Evolutionary conservation across 2,329 filamentous ascomycete species (phyloP).

Genomic region (Cordyceps javanica): DNA sequence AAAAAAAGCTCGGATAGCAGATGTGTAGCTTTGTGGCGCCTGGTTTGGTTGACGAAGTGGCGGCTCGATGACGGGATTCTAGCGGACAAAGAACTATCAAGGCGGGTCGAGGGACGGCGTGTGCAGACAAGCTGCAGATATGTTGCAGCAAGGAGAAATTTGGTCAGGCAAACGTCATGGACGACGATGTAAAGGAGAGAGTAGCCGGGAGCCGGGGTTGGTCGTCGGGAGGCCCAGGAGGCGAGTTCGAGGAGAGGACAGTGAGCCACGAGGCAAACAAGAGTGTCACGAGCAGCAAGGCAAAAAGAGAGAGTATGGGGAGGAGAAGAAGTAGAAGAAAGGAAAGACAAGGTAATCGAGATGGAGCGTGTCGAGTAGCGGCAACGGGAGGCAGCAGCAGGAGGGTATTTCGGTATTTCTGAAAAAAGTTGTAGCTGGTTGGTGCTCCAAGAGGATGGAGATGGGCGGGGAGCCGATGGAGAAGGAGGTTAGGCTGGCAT

Average conservation of each 20-base stretch:
- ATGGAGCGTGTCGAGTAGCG: neutral
- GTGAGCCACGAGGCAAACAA: neutral
- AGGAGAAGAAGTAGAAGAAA: neutral
- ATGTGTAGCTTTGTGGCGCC: neutral
- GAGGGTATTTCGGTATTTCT: neutral
- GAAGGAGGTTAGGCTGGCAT: conserved; percentile 2
- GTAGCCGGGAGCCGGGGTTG: neutral
- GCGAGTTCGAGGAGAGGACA: neutral
- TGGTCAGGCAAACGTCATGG: conserved; percentile 5
- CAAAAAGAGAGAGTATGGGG: neutral
- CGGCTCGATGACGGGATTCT: neutral
- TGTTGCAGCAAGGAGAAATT: conserved; percentile 6
- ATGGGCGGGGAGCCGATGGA: neutral
- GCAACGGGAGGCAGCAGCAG: neutral
- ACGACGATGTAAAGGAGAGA: conserved; percentile 1
- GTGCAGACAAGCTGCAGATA: conserved; percentile 1
- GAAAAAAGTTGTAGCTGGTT: neutral
- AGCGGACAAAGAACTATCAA: neutral
- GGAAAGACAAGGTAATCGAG: neutral
- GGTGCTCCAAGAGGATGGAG: neutral
- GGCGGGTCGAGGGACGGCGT: neutral
- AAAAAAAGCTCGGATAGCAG: neutral
- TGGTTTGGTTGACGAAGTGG: neutral
- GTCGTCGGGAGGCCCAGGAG: neutral
- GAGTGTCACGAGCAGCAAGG: neutral